Evolutionary conservation across 2,329 filamentous ascomycete genomes (phyloP).

Genomic region (Beauveria asiatica): DNA sequence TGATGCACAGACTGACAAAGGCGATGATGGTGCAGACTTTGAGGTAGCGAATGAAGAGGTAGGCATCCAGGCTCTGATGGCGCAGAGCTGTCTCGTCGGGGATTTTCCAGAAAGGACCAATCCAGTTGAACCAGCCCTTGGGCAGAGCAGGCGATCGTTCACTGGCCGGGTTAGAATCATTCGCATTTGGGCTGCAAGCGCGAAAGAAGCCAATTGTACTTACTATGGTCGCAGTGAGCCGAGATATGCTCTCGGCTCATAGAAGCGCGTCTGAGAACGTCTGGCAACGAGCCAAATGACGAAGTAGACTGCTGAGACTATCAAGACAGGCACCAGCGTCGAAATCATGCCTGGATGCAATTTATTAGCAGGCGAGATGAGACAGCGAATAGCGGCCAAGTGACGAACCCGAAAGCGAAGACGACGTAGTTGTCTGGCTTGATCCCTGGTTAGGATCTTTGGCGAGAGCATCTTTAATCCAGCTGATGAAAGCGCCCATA

Average conservation of each 20-base stretch:
- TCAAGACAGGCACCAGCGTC: constrained; percentile 45
- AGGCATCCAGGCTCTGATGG: constrained; percentile 82
- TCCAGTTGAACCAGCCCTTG: constrained; percentile 53
- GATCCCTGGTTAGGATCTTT: constrained; percentile 18
- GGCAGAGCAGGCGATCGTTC: constrained; percentile 49
- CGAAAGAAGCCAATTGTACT: constrained; percentile 15
- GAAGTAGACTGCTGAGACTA: constrained; percentile 41
- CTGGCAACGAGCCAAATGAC: constrained; percentile 42
- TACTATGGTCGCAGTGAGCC: constrained; percentile 42
- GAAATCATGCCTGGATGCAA: constrained; percentile 31
- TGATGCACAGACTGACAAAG: constrained; percentile 57
- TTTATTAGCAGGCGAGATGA: background rate
- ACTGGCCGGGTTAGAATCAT: constrained; percentile 20
- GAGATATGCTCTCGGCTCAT: constrained; percentile 45
- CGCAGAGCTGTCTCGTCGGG: constrained; percentile 73
- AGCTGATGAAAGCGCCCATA: constrained; percentile 32
- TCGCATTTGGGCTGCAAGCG: background rate
- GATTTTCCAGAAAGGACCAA: constrained; percentile 52
- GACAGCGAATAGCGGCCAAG: background rate
- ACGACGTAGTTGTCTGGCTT: constrained; percentile 19
- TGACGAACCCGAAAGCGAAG: constrained; percentile 28
- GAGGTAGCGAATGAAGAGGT: constrained; percentile 38
- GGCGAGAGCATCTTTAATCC: constrained; percentile 26
- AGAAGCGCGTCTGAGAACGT: constrained; percentile 41
- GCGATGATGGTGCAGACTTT: constrained; percentile 9